phyloP scores from a whole-genome alignment of 768 basidiomycete species.

The Leccinum rimulosum region DNA sequence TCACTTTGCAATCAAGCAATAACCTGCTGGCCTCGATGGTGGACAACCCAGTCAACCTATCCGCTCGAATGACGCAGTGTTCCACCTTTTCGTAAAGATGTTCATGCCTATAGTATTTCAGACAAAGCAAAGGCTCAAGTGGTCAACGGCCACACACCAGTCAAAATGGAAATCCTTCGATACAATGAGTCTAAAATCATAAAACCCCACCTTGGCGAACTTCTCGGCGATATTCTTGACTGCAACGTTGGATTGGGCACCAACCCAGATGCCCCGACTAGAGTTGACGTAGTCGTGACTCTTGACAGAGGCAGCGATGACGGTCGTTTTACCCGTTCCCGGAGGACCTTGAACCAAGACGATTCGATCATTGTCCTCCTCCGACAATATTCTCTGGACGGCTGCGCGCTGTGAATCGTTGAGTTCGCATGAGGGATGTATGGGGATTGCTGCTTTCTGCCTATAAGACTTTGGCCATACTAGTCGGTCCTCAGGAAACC shows the following conservation, averaged over 20 bases:
- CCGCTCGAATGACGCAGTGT: slow-evolving; percentile 37
- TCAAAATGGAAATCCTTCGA: slow-evolving; percentile 46
- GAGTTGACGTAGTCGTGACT: slow-evolving; percentile 18
- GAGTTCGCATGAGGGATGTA: slow-evolving; percentile 8
- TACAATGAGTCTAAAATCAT: slow-evolving; percentile 40
- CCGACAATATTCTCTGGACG: slow-evolving; percentile 32
- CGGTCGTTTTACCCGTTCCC: slow-evolving; percentile 44
- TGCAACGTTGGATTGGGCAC: slow-evolving; percentile 50
- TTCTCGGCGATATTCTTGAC: slow-evolving; percentile 55
- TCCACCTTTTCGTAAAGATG: slow-evolving; percentile 41
- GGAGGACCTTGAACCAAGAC: slow-evolving; percentile 37
- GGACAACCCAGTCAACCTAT: slow-evolving; percentile 23
- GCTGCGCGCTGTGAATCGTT: slow-evolving; percentile 30
- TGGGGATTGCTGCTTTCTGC: background rate
- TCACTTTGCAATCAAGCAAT: slow-evolving; percentile 33
- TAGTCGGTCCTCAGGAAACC: slow-evolving; percentile 20
- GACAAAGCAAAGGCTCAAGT: background rate
- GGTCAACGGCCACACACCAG: slow-evolving; percentile 32
- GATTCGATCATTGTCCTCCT: slow-evolving; percentile 18
- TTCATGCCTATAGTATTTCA: slow-evolving; percentile 42
- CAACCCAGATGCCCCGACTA: slow-evolving; percentile 34
- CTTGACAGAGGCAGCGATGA: slow-evolving; percentile 37
- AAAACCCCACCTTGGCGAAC: slow-evolving; percentile 32
- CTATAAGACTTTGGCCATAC: slow-evolving; percentile 14
- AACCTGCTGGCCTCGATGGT: slow-evolving; percentile 16